Percentiles rank a stretch among this genome's conserved stretches.
These are phyloP conservation scores for Neltuma alba DNA, from an alignment of 306 rosid species.

Conservation along the genomic window DNA sequence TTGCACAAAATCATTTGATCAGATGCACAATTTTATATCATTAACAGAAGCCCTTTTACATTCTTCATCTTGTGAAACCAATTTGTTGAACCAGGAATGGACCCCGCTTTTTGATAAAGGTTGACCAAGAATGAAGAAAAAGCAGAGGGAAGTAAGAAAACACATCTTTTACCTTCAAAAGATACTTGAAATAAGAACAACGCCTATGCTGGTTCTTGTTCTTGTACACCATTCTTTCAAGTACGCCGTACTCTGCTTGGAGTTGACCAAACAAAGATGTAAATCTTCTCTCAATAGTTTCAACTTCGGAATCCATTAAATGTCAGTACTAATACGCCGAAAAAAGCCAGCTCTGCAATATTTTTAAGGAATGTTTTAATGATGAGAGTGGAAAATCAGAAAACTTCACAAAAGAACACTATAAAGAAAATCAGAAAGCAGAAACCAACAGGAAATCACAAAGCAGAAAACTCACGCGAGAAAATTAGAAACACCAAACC, in stretches of 20 bases:
- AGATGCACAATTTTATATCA: constrained; percentile 3
- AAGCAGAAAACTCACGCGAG: background rate
- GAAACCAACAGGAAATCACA: background rate
- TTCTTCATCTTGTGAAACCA: background rate
- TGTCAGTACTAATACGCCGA: background rate
- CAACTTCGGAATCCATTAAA: constrained; percentile 61
- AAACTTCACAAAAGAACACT: too few relatives aligned
- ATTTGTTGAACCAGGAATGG: background rate
- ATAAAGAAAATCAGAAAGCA: background rate
- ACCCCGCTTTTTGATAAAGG: background rate
- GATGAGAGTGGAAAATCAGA: background rate
- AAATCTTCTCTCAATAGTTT: constrained; percentile 61
- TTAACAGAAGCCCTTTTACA: background rate
- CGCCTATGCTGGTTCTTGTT: constrained; percentile 96
- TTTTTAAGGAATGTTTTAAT: background rate
- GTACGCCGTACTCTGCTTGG: constrained; percentile 61
- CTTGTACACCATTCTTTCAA: constrained; percentile 75
- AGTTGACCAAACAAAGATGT: constrained; percentile 66
- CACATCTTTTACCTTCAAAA: constrained; percentile 61
- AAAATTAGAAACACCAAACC: too few relatives aligned
- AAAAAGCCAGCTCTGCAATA: background rate
- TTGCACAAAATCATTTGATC: background rate
- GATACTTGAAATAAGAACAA: constrained; percentile 69
- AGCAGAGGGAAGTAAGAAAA: background rate
- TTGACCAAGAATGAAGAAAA: background rate